phyloP scores from a whole-genome alignment of 1,139 yeast species.

The Nakaseomyces kungkrabaensis region DNA sequence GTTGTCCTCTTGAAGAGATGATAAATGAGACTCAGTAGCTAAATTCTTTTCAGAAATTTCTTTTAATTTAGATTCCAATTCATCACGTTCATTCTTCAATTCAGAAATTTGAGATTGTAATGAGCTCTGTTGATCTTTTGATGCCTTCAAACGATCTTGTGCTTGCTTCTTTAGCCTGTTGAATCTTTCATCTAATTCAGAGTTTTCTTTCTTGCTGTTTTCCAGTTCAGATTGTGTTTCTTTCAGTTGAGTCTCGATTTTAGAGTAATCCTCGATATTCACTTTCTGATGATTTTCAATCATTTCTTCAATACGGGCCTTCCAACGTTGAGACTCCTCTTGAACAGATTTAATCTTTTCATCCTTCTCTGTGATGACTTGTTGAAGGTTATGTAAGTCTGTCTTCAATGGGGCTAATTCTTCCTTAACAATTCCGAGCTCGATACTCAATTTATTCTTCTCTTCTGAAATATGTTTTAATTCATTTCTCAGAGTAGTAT shows the following conservation, averaged over 20 bases:
- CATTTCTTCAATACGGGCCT: slow-evolving; percentile 41
- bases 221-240: slow-evolving; percentile 17
- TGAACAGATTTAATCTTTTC: slow-evolving; percentile 33
- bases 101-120: slow-evolving; percentile 11
- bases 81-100: slow-evolving; percentile 14
- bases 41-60: slow-evolving; percentile 14
- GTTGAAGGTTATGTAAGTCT: slow-evolving; percentile 25
- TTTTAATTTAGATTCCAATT: slow-evolving; percentile 11
- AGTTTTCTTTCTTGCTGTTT: slow-evolving; percentile 23
- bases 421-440: slow-evolving; percentile 28
- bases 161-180: slow-evolving; percentile 30
- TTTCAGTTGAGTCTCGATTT: slow-evolving; percentile 30
- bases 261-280: slow-evolving; percentile 39
- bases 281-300: slow-evolving; percentile 39
- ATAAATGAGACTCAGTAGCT: slow-evolving; percentile 3
- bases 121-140: slow-evolving; percentile 25
- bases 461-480: slow-evolving; percentile 21
- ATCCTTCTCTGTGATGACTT: slow-evolving; percentile 36
- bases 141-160: slow-evolving; percentile 33
- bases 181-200: slow-evolving; percentile 28
- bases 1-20: slow-evolving; percentile 3
- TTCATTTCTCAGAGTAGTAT: slow-evolving; percentile 58
- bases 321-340: slow-evolving; percentile 45
- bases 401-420: slow-evolving; percentile 19
- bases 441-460: slow-evolving; percentile 29